A percentile compares a stretch with the other conserved stretches of the same genome.
Evolutionary conservation across 768 basidiomycete genomes (phyloP).

Genomic region (Hortiboletus flavorubellus): DNA sequence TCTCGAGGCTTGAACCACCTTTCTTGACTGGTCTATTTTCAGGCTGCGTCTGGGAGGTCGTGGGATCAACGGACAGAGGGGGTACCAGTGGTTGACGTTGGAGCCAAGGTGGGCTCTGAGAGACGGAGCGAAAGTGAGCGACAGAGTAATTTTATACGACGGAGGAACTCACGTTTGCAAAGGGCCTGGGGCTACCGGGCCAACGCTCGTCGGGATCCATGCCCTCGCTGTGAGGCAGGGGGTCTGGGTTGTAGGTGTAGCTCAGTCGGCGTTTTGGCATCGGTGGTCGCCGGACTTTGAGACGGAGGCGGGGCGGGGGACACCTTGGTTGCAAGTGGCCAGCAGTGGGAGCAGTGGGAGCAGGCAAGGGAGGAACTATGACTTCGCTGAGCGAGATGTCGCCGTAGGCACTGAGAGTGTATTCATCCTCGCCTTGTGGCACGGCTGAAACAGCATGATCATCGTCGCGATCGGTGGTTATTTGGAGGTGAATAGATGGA

Average conservation of each 20-base stretch:
- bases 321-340: background rate
- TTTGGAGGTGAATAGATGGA: background rate
- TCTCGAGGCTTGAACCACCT: slow-evolving; percentile 9
- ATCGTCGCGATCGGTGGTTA: background rate
- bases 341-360: background rate
- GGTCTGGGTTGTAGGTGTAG: slow-evolving; percentile 8
- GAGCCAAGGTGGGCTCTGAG: slow-evolving; percentile 8
- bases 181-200: slow-evolving; percentile 15
- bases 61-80: background rate
- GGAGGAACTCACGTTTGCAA: slow-evolving; percentile 11
- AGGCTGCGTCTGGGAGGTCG: background rate
- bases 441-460: background rate
- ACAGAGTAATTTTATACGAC: background rate
- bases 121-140: background rate
- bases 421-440: slow-evolving; percentile 29
- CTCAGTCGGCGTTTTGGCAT: slow-evolving; percentile 25
- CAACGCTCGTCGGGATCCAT: slow-evolving; percentile 4
- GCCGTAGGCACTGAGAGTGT: slow-evolving; percentile 43
- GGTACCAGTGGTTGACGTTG: slow-evolving; percentile 15
- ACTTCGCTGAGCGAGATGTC: slow-evolving; percentile 42
- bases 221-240: background rate
- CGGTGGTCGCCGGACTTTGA: slow-evolving; percentile 25
- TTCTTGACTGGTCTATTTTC: background rate
- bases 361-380: slow-evolving; percentile 30
- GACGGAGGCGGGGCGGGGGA: slow-evolving; percentile 21